These are phyloP conservation scores for Rhazya stricta DNA, from an alignment of 257 asterid genomes.

Conservation along the genomic window DNA sequence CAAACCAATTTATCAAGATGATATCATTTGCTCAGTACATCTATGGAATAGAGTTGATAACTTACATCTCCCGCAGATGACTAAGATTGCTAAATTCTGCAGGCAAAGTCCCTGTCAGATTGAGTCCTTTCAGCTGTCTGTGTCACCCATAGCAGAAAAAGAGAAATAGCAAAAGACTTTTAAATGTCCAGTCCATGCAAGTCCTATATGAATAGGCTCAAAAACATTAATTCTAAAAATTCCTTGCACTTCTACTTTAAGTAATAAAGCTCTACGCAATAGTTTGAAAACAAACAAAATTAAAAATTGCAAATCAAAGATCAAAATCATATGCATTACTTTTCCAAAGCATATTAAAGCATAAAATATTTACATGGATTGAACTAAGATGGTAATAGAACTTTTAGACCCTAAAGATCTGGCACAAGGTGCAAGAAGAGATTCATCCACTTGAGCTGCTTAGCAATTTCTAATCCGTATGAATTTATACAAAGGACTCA, in stretches of 20 bases:
- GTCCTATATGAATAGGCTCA: background rate
- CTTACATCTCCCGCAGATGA: conserved; percentile 59
- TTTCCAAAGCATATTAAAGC: background rate
- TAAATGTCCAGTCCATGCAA: background rate
- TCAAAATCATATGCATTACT: background rate
- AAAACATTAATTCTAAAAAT: no score
- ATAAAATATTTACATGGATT: background rate
- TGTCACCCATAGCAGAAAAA: conserved; percentile 17
- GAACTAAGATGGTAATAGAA: background rate
- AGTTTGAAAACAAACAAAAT: background rate
- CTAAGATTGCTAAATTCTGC: conserved; percentile 55
- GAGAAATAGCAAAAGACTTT: background rate
- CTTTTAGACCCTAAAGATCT: no score
- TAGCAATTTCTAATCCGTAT: background rate
- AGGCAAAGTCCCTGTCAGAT: conserved; percentile 66
- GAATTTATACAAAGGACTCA: background rate
- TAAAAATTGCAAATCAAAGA: background rate
- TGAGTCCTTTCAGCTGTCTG: conserved; percentile 64
- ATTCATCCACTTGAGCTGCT: background rate
- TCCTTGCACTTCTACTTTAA: background rate
- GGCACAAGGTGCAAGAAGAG: background rate
- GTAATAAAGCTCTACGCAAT: background rate
- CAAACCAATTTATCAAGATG: conserved; percentile 2
- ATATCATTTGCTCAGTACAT: conserved; percentile 5
- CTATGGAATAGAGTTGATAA: background rate